phyloP scores from a whole-genome alignment of 1,284 basidiomycete genomes.

The Apiotrichum gamsii region DNA sequence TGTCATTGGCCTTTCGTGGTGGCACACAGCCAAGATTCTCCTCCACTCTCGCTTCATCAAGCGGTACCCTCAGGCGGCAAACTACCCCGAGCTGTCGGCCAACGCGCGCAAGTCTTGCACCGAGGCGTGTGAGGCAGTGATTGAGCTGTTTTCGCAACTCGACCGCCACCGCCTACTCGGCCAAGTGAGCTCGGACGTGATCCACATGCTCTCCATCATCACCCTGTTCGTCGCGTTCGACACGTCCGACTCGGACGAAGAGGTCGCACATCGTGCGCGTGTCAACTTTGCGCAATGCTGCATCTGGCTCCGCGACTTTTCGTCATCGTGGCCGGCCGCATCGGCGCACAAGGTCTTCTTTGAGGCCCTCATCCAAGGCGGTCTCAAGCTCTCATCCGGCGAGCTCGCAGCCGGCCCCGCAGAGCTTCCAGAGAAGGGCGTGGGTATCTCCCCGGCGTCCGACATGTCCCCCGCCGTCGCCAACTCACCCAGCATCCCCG shows the following conservation, averaged over 20 bases:
- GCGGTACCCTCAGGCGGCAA: conserved; percentile 6
- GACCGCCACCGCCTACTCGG: conserved; percentile 33
- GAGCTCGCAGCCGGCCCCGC: conserved; percentile 2
- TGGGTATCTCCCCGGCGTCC: not conserved
- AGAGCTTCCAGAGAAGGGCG: too few relatives aligned
- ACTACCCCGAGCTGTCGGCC: conserved; percentile 8
- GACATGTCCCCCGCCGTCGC: not conserved
- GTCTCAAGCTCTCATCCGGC: conserved; percentile 19
- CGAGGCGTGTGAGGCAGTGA: conserved; percentile 29
- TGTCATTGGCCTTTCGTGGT: conserved; percentile 40
- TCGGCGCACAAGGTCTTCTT: conserved; percentile 43
- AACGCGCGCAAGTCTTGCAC: conserved; percentile 31
- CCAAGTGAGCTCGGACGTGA: conserved; percentile 37
- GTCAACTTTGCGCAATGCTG: conserved; percentile 42
- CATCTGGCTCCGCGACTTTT: conserved; percentile 39
- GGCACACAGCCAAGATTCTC: conserved; percentile 33
- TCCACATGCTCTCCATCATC: conserved; percentile 40
- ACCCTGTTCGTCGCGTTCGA: conserved; percentile 36
- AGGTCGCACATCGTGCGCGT: conserved; percentile 27
- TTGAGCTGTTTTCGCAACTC: conserved; percentile 32
- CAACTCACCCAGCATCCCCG: conserved; percentile 6
- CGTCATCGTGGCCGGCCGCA: conserved; percentile 38
- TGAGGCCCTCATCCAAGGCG: conserved; percentile 41
- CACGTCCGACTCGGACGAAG: conserved; percentile 19
- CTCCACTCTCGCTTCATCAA: conserved; percentile 38